Base-by-base conservation (phyloP, 106 monocot species). In the Phalaenopsis aphrodite region DNA sequence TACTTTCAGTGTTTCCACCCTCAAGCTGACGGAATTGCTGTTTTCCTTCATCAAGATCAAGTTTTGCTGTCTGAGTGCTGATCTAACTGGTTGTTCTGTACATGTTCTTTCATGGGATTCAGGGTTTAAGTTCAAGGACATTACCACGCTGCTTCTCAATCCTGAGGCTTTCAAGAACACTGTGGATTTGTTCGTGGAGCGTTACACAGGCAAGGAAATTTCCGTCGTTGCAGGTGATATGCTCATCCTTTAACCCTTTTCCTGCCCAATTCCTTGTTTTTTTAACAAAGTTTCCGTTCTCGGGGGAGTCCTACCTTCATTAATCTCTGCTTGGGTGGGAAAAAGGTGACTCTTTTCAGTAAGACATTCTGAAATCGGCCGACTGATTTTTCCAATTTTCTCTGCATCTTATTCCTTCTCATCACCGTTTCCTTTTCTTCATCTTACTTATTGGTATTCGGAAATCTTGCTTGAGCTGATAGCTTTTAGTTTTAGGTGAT, bases 101-200 rank as follows among this genome's bases (percentile, higher is more conserved):
- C 30, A 39, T 61, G 5, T 61, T 39, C 39, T 69, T 69, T 69
- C 69, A 30, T 73, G 39, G 39, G 73, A 24, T 73, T 73, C 42
- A 74, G 74, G 74, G 2, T 74, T 74, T 45, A 74, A 43, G 42
- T 74, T 74, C 42, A 74, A 43, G 43, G 74, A 74, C n/a, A 74
- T 74, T 36, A 42, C 42, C 16, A 74, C 74, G 19, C 74, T 74
- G 45, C 74, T 74, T 7, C 74, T 74, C 36, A 19, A 74, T 74
- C 74, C 74, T 10, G 45, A 74, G 9, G 74, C 74, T 5, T 74
- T 74, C 74, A 74, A 74, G 21, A 45, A 74, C 43, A 74, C 74
- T 2, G 74, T 74, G 42, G 74, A 74, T 74, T n/a, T 74, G 42
- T 74, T 74, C 43, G 74, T 74, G 43, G 74, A 74, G 43, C 74